Percentiles rank a stretch among this genome's conserved stretches.
phyloP scores from a whole-genome alignment of 202 grass and related monocot genomes.

The Saccharum hybrid region DNA sequence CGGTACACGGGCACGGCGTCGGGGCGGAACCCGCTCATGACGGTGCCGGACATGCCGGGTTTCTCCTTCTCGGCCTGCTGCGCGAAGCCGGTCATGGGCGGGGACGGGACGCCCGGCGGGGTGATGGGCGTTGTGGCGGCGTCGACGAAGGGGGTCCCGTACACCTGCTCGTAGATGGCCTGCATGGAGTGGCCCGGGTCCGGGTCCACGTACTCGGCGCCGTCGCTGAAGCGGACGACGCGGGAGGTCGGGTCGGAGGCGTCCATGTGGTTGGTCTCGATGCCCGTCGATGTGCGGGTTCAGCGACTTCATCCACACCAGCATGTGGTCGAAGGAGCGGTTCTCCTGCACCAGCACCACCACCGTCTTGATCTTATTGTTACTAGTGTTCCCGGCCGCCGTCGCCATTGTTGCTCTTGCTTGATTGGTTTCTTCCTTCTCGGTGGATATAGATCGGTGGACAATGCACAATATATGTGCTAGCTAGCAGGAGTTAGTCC shows the following conservation, averaged over 20 bases:
- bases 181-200: slow-evolving; percentile 84
- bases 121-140: slow-evolving; percentile 53
- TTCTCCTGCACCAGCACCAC: slow-evolving; percentile 81
- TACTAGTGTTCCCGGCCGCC: not conserved
- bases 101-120: slow-evolving; percentile 46
- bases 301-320: slow-evolving; percentile 69
- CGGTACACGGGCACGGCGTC: slow-evolving; percentile 70
- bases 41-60: slow-evolving; percentile 52
- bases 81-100: slow-evolving; percentile 67
- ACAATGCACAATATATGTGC: not conserved
- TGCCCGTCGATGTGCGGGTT: slow-evolving; percentile 64
- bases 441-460: not conserved
- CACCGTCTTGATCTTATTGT: slow-evolving; percentile 67
- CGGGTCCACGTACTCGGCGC: slow-evolving; percentile 65
- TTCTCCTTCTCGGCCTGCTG: slow-evolving; percentile 66
- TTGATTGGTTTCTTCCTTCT: not conserved
- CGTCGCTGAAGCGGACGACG: slow-evolving; percentile 47
- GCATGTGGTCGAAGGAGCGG: slow-evolving; percentile 84
- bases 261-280: slow-evolving; percentile 55
- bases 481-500: too few species aligned
- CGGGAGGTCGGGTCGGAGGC: slow-evolving; percentile 44
- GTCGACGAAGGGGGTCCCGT: slow-evolving; percentile 56
- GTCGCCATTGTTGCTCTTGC: not conserved
- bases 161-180: slow-evolving; percentile 82
- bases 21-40: slow-evolving; percentile 71